Evolutionary conservation across 208 protist genomes (phyloP), one percentile per base, ranked within the genome.

Genomic region (Angomonas desouzai): DNA sequence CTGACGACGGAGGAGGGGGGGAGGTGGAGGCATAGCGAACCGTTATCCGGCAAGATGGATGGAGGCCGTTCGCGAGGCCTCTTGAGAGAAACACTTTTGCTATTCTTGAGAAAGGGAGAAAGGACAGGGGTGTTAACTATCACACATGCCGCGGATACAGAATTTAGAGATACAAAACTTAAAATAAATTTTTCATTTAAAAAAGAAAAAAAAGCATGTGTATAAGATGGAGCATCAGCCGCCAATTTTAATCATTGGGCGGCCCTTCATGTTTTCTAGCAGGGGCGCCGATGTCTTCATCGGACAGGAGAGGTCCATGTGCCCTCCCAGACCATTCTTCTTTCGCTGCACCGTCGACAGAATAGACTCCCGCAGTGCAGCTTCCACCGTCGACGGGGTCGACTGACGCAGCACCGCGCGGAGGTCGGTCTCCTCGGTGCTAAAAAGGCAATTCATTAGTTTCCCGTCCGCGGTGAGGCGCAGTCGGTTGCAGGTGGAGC

Each of bases 161-260:
- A n/a, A n/a, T n/a, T n/a, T n/a, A n/a, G n/a, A 18, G 9, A 13
- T 13, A 18, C 36, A 13, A 13, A 43, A 43, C 6, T 43, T 13
- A 43, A 13, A 43, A 43, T 18, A 43, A 43, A 13, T 18, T 18
- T 43, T 53, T 18, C 47, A 18, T 7, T 6, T 7, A 27, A 18
- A 53, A n/a, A 53, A 53, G 22, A 53, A 53, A 53, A 53, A 25
- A 13, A 13, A 43, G 36, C 13, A n/a, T n/a, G n/a, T n/a, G n/a
- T n/a, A n/a, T n/a, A n/a, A n/a, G n/a, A n/a, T n/a, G n/a, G n/a
- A n/a, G n/a, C n/a, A n/a, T 51, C 20, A 51, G 6, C 45, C 45
- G 6, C 45, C 45, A 23, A 51, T 51, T 23, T 23, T 13, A 13
- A 51, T 23, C 45, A 51, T 51, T 13, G 45, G 45, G 10, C 45